Percentiles rank a stretch among this genome's conserved stretches.
Evolutionary conservation across 495 filamentous ascomycete genomes (phyloP).

Genomic region (Viridothelium virens): DNA sequence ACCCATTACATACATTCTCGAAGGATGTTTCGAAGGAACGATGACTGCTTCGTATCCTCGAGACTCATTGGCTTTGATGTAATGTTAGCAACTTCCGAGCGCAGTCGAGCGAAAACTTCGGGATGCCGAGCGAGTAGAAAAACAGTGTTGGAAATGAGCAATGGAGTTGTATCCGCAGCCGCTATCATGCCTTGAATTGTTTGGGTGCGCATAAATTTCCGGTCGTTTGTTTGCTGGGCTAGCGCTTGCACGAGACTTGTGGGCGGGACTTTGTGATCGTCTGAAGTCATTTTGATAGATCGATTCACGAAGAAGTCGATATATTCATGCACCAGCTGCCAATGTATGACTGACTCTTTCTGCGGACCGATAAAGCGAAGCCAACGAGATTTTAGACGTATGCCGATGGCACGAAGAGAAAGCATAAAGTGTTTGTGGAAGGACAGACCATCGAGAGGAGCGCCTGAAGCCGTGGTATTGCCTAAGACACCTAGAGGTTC

Average conservation of each 20-base stretch:
- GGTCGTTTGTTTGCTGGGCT: conserved; percentile 65
- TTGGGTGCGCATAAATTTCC: conserved; percentile 64
- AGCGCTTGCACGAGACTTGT: conserved; percentile 66
- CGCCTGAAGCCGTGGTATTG: background rate
- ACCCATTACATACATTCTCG: background rate
- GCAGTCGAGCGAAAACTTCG: background rate
- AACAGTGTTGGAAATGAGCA: conserved; percentile 21
- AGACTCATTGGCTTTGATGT: background rate
- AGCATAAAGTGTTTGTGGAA: background rate
- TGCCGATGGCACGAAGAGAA: background rate
- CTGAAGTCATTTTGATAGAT: background rate
- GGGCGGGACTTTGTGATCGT: background rate
- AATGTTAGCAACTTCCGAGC: background rate
- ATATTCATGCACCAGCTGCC: background rate
- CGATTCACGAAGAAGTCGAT: background rate
- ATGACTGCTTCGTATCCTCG: background rate
- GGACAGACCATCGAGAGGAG: background rate
- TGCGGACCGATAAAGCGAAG: background rate
- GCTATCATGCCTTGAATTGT: conserved; percentile 66
- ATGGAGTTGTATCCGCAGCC: conserved; percentile 36
- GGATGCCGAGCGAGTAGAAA: conserved; percentile 28
- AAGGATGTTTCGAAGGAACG: background rate
- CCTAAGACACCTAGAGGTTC: background rate
- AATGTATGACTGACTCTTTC: background rate
- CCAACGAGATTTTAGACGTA: background rate